phyloP scores from a whole-genome alignment of 441 rosid genomes.

The Pelargonium cotyledonis region DNA sequence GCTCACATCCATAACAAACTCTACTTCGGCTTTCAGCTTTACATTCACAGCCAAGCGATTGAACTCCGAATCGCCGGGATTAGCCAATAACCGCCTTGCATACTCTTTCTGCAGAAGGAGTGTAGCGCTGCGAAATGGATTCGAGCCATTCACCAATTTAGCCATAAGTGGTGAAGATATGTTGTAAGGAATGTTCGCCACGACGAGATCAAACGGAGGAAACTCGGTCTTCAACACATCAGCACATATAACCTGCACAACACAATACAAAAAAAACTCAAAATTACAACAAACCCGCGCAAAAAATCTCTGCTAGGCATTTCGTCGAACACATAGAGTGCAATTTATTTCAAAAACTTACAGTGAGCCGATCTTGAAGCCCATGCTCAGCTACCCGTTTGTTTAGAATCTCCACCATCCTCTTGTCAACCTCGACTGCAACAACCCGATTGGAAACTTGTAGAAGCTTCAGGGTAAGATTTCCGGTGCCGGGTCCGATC shows the following conservation, averaged over 20 bases:
- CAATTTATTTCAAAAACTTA: slow-evolving; percentile 20
- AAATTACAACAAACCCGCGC: not conserved
- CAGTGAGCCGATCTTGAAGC: slow-evolving; percentile 41
- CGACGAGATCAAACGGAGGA: slow-evolving; percentile 66
- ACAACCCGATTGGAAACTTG: slow-evolving; percentile 48
- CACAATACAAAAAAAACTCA: slow-evolving; percentile 1
- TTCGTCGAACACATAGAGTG: slow-evolving; percentile 37
- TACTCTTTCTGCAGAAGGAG: slow-evolving; percentile 90
- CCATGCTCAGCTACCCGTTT: slow-evolving; percentile 44
- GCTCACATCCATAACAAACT: slow-evolving; percentile 78
- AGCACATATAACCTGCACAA: slow-evolving; percentile 49
- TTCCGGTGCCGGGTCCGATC: slow-evolving; percentile 88
- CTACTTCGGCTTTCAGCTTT: slow-evolving; percentile 65
- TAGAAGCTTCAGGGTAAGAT: slow-evolving; percentile 75
- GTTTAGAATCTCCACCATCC: slow-evolving; percentile 66
- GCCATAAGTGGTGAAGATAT: slow-evolving; percentile 78
- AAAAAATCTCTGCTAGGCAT: slow-evolving; percentile 25
- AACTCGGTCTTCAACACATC: slow-evolving; percentile 76
- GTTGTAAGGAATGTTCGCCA: slow-evolving; percentile 77
- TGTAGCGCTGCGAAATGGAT: slow-evolving; percentile 56
- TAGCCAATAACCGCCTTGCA: slow-evolving; percentile 65
- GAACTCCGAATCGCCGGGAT: slow-evolving; percentile 78
- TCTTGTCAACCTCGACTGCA: slow-evolving; percentile 63
- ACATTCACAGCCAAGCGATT: slow-evolving; percentile 84
- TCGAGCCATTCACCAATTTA: slow-evolving; percentile 67